A percentile compares a stretch with the other conserved stretches of the same genome.
Evolutionary conservation across 768 basidiomycete genomes (phyloP).

Genomic region (Podaxis sp.): DNA sequence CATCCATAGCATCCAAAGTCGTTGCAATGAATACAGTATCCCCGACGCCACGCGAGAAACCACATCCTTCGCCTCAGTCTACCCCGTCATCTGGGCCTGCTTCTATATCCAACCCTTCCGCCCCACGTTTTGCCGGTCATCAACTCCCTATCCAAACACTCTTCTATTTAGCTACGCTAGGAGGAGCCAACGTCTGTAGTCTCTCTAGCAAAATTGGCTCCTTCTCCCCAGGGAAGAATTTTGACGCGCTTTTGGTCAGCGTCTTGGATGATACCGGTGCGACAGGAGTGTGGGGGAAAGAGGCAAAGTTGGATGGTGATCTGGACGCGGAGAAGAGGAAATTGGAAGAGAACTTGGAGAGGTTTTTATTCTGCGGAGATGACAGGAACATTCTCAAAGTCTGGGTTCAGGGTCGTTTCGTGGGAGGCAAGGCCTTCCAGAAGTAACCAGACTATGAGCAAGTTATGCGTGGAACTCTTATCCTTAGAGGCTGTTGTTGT

Average conservation of each 20-base stretch:
- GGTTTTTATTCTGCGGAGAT: slow-evolving; percentile 85
- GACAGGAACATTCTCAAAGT: slow-evolving; percentile 80
- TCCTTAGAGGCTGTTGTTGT: background rate
- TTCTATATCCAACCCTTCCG: background rate
- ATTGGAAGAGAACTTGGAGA: slow-evolving; percentile 67
- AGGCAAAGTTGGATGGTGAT: slow-evolving; percentile 7
- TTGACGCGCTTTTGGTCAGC: slow-evolving; percentile 83
- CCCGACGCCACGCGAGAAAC: background rate
- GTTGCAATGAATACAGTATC: slow-evolving; percentile 43
- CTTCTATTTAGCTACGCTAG: slow-evolving; percentile 87
- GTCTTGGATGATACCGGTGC: slow-evolving; percentile 46
- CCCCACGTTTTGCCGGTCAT: slow-evolving; percentile 43
- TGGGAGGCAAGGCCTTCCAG: slow-evolving; percentile 60
- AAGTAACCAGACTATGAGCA: background rate
- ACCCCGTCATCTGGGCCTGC: slow-evolving; percentile 2
- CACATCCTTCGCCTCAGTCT: slow-evolving; percentile 12
- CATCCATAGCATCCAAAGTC: slow-evolving; percentile 80
- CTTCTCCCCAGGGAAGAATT: slow-evolving; percentile 78
- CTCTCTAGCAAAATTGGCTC: slow-evolving; percentile 70
- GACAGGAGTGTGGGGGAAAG: slow-evolving; percentile 41
- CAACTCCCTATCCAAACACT: slow-evolving; percentile 74
- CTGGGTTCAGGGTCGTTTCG: slow-evolving; percentile 76
- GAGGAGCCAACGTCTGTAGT: slow-evolving; percentile 83
- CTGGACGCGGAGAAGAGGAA: slow-evolving; percentile 29
- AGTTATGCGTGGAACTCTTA: background rate